Evolutionary conservation across 495 filamentous ascomycete genomes (phyloP).

Genomic region (Aspergillus cavernicola): DNA sequence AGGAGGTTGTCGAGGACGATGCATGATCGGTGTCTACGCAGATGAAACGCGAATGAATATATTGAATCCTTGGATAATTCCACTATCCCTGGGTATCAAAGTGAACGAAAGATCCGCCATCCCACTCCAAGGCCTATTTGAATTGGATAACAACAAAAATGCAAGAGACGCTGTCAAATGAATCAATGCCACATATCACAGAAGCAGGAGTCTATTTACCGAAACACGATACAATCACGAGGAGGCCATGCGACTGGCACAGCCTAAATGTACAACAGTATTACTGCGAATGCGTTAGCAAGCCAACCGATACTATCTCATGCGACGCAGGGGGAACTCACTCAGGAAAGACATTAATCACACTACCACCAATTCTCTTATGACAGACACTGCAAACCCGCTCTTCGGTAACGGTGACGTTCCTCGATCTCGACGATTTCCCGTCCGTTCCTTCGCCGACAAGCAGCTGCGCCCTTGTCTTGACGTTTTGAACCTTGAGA

Average conservation of each 20-base stretch:
- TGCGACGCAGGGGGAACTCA: constrained; percentile 31
- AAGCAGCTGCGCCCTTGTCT: constrained; percentile 64
- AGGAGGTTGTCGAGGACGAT: constrained; percentile 64
- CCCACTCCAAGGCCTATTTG: constrained; percentile 11
- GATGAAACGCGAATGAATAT: neutral
- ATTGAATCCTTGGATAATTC: constrained; percentile 17
- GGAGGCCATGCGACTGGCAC: constrained; percentile 49
- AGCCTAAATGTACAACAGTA: constrained; percentile 80
- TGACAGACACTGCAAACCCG: constrained; percentile 87
- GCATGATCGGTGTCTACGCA: constrained; percentile 29
- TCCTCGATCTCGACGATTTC: constrained; percentile 57
- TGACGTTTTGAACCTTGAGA: constrained; percentile 67
- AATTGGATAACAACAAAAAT: constrained; percentile 15
- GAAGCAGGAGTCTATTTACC: constrained; percentile 17
- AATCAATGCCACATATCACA: constrained; percentile 12
- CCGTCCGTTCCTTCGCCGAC: constrained; percentile 57
- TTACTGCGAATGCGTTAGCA: constrained; percentile 39
- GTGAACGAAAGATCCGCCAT: constrained; percentile 24
- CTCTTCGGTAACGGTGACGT: constrained; percentile 80
- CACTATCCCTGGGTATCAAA: constrained; percentile 44
- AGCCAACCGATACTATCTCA: neutral
- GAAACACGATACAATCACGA: constrained; percentile 17
- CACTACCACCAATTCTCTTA: constrained; percentile 85
- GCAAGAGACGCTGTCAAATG: constrained; percentile 13
- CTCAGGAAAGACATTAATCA: constrained; percentile 73